Base-by-base conservation (phyloP, 495 filamentous ascomycete species). In the Tuber microsphaerosporum region DNA sequence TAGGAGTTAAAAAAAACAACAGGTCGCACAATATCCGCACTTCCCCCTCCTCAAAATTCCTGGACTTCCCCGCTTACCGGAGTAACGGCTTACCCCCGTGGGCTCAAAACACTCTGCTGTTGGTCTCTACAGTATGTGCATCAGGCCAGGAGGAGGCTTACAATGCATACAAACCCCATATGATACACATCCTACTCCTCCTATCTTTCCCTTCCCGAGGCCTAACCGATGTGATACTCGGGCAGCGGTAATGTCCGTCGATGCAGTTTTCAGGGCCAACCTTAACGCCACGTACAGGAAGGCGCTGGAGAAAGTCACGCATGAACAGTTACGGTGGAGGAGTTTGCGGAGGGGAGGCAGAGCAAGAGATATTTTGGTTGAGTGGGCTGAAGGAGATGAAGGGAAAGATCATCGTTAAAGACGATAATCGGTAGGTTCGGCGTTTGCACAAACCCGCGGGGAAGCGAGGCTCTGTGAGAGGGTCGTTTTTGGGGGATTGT, bases 81-180 rank as follows among this genome's bases (percentile, higher is more conserved):
- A 89, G 88, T 61, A 90, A 90, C 78, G 87, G 90, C 75, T 84
- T 91, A 26, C 84, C 87, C 69, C 75, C 5, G 81, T 85, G 44
- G 89, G 89, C 31, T 84, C 90, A 42, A 87, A 84, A 41, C 84
- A 82, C 19, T 88, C 7, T 89, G 88, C 72, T 87, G 86, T 75
- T 90, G 89, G 89, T 91, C 89, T 78, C 80, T 90, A 20, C 88
- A 88, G 46, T n/a, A n/a, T n/a, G n/a, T 19, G 0, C 19, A 7
- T 77, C 77, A 22, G 78, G 87, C 56, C 89, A 87, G 87, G 85
- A 86, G 78, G 87, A 89, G 76, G 88, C 86, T 22, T 85, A 86
- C 70, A 83, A 87, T 20, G 83, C 85, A 16, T 79, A 85, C 71
- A 84, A 82, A 41, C 39, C 39, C 0, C 39, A 41, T 31, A 77